Evolutionary conservation across 2,329 filamentous ascomycete species (phyloP), one percentile per base, ranked within the genome.

Genomic region (Phialophora macrospora): DNA sequence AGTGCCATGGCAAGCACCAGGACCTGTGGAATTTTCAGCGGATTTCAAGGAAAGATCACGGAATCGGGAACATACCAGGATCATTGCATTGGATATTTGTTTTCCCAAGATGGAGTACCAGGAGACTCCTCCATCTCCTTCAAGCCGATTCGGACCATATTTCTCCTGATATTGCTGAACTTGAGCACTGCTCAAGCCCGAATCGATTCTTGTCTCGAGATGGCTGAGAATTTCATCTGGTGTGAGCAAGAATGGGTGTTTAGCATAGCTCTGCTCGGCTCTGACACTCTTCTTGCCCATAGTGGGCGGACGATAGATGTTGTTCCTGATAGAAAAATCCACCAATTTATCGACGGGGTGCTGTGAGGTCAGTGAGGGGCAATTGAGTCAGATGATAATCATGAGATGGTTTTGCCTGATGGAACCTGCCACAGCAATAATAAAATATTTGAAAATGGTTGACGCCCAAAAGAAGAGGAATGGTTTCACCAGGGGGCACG

Each of bases 1-100:
- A 85, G 80, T 65, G 86, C 87, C 87, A 91, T 91, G 73, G 90
- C 90, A 73, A 91, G 87, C 71, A 92, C 82, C 72, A 93, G 87
- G 68, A 69, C 67, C 67, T 69, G 20, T 17, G 44, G 34, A 26
- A 12, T 34, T 26, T 62, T 69, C 22, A 63, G 57, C 52, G 51
- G 58, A 17, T 48, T 62, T 46, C 44, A 48, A 49, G 62, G 61
- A 52, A 11, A 62, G 67, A 61, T 22, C 59, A 58, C 9, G 11
- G 55, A 63, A 58, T 64, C 51, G 22, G 17, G 4, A n/a, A 61
- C 67, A 55, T 64, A 83, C 83, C 71, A 85, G 70, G 38, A 83
- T 84, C 83, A 85, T 84, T 14, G 83, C 83, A 72, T 85, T 85
- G 48, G 81, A 81, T 49, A 84, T 75, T 71, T 86, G 84, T 61